Evolutionary conservation across 2,329 filamentous ascomycete genomes (phyloP), one percentile per base, ranked within the genome.

Genomic region (Colletotrichum chlorophyti): DNA sequence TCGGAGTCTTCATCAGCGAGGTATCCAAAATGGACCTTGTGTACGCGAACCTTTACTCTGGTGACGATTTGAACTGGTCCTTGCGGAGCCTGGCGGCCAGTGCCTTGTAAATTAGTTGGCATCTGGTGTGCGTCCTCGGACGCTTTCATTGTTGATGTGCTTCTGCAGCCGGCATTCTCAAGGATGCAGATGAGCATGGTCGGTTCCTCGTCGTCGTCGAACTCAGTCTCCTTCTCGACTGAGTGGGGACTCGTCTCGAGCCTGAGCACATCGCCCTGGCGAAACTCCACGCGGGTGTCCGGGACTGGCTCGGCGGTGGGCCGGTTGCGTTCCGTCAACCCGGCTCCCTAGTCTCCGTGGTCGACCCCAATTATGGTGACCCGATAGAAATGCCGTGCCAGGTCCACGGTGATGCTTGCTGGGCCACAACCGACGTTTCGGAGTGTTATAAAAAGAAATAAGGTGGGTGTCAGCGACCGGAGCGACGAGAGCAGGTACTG

Each of bases 351-450:
- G 57, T 69, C 66, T 49, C 49, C 41, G 42, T 53, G 55, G 57
- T 69, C 66, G 12, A 76, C 61, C 6, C 74, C 76, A 5, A 70
- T 68, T 17, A 78, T 70, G 10, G 68, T 67, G 21, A 75, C 76
- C 26, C 73, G 58, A 0, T 76, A 73, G 0, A 76, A 70, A 31
- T 70, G 65, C 4, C 63, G 54, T 7, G 76, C 76, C 2, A 79
- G 62, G 59, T 74, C 74, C 4, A 71, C 57, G 4, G 75, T 78
- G 61, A 79, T 78, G 15, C 71, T 74, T 34, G 75, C 76, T 0
- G 76, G 75, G 1, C 76, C 76, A 57, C 75, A 78, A 31, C 76
- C 76, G 11, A 79, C 65, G 57, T 79, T 76, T 6, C 78, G 70
- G 61, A 79, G 70, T 41, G 62, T n/a, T n/a, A n/a, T n/a, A n/a